These are phyloP conservation scores for Peltaster fructicola DNA, from an alignment of 2,329 filamentous ascomycete genomes.

Conservation along the genomic window DNA sequence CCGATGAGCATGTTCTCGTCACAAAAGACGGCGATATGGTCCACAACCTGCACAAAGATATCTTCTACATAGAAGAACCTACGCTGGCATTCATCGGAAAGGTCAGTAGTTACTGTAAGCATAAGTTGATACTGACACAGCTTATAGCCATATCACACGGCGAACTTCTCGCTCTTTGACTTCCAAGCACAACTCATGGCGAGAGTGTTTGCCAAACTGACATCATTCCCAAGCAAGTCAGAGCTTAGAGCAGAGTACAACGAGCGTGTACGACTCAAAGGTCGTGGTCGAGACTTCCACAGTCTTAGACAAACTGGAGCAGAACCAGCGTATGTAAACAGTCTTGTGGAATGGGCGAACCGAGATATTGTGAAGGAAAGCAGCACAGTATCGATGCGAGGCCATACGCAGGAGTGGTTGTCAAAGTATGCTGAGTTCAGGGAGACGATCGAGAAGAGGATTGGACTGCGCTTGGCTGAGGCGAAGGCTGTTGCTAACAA, in stretches of 20 bases:
- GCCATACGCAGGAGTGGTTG: conserved; percentile 22
- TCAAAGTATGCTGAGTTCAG: conserved; percentile 18
- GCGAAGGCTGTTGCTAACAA: no score
- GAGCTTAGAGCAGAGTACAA: conserved; percentile 27
- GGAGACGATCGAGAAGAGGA: conserved; percentile 18
- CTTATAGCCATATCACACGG: conserved; percentile 46
- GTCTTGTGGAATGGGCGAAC: conserved; percentile 24
- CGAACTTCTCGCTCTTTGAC: conserved; percentile 53
- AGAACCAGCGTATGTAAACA: conserved; percentile 24
- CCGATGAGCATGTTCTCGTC: conserved; percentile 37
- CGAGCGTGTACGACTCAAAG: conserved; percentile 20
- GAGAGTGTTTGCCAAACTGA: conserved; percentile 36
- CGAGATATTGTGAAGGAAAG: conserved; percentile 11
- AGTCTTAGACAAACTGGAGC: conserved; percentile 21
- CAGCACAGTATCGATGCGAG: conserved; percentile 10
- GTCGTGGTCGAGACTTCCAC: conserved; percentile 28
- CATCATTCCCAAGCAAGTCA: conserved; percentile 27
- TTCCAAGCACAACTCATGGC: conserved; percentile 48
- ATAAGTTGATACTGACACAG: no score
- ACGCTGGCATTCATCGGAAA: conserved; percentile 46
- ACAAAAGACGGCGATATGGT: conserved; percentile 45
- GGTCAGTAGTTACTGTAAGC: no score
- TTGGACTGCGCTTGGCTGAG: no score
- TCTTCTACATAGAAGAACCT: conserved; percentile 53
- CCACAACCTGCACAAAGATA: conserved; percentile 53